Base-by-base conservation (phyloP, 768 basidiomycete species). In the Leucosporidium yakuticum region DNA sequence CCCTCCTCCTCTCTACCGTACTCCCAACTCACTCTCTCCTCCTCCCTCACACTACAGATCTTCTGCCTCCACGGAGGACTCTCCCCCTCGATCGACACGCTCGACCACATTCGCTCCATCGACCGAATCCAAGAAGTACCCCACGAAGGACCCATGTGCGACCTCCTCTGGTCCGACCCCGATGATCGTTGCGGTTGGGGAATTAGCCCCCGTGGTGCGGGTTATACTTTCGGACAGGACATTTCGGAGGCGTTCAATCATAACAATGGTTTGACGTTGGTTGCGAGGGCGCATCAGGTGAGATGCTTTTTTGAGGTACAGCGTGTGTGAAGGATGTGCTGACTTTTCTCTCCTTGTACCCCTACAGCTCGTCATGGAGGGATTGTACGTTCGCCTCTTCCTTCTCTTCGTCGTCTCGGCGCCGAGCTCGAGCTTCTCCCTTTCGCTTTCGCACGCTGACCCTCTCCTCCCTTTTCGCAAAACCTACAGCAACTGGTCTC, bases 111-210 rank as follows among this genome's bases (percentile, higher is more conserved):
- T 72, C 91, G 96, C 70, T 88, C 91, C 59, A 97, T 99, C 77
- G 96, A 99, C 83, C 89, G 96, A 64, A 92, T 97, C 74, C 96
- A 99, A 80, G 96, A 99, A 78, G 96, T 99, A 4, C 96, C 96
- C 6, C 96, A 99, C 80, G 96, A 99, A 81, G 96, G 96, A 4
- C 96, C 96, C 25, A 99, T 99, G 96, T 99, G 96, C 77, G 96
- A 99, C 81, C 83, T 99, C 64, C 85, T 99, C 69, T 99, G 96
- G 96, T 97, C 94, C 61, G 96, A 99, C 80, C 96, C 96, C 47
- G 96, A 99, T 79, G 96, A 98, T 81, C 89, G 95, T 65, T 96
- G 93, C 69, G 96, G 96, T 54, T 99, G 96, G 96, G 96, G 96
- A 39, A 97, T 98, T 76, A 95, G 92, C 76, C 96, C 96, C 34